Base-by-base conservation (phyloP, 2,329 filamentous ascomycete species). In the Venturia oleaginea region DNA sequence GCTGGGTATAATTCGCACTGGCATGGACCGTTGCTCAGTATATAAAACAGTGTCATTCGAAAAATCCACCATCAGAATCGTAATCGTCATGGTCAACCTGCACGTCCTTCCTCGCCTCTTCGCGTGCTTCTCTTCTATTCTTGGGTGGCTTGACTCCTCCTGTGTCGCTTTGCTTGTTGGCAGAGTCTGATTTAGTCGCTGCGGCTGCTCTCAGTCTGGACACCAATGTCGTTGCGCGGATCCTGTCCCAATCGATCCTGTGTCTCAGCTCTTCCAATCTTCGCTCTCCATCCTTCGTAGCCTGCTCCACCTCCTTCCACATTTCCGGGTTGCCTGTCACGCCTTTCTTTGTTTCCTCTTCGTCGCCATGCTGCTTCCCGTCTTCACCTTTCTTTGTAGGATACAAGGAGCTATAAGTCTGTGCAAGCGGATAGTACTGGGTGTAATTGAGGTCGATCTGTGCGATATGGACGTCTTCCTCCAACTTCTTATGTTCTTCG, bases 361-460 rank as follows among this genome's bases (percentile, higher is more conserved):
- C 70, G 22, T 74, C 74, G 15, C 68, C 67, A 0, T 61, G 67
- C 22, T 60, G 65, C 42, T 70, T 70, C 3, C 66, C 65, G 51
- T 67, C 70, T 43, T 69, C 69, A n/a, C 71, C 70, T 32, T 72
- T 76, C 67, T 64, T 72, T 69, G 64, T 67, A 63, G 66, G 71
- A 67, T 81, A 87, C 2, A 87, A 72, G 24, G 83, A 80, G 68
- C 89, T 80, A 74, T 94, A 94, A 27, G 82, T 79, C 73, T 90
- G 85, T 70, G 86, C 79, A 55, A 89, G 83, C 1, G 90, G 90
- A 67, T 84, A 89, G 74, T 87, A 88, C 63, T 84, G 81, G 1
- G 89, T 85, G 72, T 94, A 94, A 69, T 90, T 86, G 67, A 89
- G 78, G 71, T 93, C 90, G 15, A 92, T 84, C 71, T 92, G 83